Evolutionary conservation across 306 rosid genomes (phyloP).

Genomic region (Boehmeria nivea): DNA sequence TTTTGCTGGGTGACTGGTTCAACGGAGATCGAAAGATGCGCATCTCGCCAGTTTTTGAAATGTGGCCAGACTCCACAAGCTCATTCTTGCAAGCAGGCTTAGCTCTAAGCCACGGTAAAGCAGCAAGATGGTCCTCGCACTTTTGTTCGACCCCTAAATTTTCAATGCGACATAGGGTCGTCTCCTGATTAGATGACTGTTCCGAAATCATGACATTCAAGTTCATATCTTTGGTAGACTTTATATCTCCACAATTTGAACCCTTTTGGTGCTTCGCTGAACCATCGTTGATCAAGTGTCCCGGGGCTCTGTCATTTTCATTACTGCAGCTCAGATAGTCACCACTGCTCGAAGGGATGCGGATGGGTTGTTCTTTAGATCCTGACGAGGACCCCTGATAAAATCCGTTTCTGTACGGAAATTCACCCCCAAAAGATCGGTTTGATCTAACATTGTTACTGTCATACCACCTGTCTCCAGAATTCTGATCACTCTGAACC

Average conservation of each 20-base stretch:
- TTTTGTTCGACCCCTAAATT: conserved; percentile 36
- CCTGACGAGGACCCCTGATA: conserved; percentile 52
- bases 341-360: conserved; percentile 47
- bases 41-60: conserved; percentile 36
- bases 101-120: conserved; percentile 69
- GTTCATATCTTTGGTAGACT: conserved; percentile 56
- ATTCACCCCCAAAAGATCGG: conserved; percentile 42
- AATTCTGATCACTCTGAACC: conserved; percentile 46
- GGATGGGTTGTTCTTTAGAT: conserved; percentile 49
- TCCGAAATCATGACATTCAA: conserved; percentile 58
- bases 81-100: conserved; percentile 44
- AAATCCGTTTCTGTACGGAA: conserved; percentile 52
- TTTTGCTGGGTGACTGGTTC: conserved; percentile 27
- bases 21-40: conserved; percentile 34
- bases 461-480: conserved; percentile 56
- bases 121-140: conserved; percentile 43
- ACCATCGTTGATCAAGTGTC: conserved; percentile 31
- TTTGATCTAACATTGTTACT: conserved; percentile 49
- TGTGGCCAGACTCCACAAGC: conserved; percentile 26
- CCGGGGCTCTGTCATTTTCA: conserved; percentile 39
- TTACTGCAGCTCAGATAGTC: no score
- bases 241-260: conserved; percentile 42
- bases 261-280: conserved; percentile 35
- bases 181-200: conserved; percentile 39
- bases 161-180: conserved; percentile 30